Evolutionary conservation across 306 rosid species (phyloP).

Genomic region (Gleditsia sinensis): DNA sequence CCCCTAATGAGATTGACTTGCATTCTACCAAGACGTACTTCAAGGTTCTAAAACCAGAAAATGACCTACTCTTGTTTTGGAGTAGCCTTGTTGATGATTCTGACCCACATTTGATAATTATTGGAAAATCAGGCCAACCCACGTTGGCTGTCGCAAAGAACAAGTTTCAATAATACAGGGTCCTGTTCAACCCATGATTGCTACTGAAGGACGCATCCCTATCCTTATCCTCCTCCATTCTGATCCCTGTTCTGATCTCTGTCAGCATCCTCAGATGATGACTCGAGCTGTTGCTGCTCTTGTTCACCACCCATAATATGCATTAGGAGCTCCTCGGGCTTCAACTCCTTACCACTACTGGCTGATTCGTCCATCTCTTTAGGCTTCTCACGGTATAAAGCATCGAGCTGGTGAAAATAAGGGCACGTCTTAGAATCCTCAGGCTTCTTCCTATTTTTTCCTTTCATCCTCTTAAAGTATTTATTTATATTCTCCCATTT

Average conservation of each 20-base stretch:
- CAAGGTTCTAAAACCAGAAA: too few species aligned
- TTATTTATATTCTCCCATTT: slow-evolving; percentile 98
- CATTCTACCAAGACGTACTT: too few species aligned
- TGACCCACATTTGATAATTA: too few species aligned
- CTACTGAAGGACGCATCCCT: not conserved
- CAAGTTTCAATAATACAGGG: not conserved
- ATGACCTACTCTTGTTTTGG: not conserved
- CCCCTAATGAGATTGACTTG: too few species aligned
- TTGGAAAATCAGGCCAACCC: too few species aligned
- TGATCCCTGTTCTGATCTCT: slow-evolving; percentile 44
- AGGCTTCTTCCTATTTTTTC: slow-evolving; percentile 61
- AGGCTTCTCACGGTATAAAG: slow-evolving; percentile 56
- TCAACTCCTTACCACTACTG: slow-evolving; percentile 48
- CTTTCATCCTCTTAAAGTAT: slow-evolving; percentile 81
- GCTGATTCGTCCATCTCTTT: slow-evolving; percentile 38
- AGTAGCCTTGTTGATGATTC: too few species aligned
- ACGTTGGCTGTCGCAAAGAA: too few species aligned
- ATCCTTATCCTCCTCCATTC: not conserved
- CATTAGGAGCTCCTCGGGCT: slow-evolving; percentile 80
- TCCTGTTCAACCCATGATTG: not conserved
- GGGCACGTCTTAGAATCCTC: slow-evolving; percentile 81
- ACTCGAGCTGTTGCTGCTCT: slow-evolving; percentile 42
- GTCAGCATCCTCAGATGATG: slow-evolving; percentile 50
- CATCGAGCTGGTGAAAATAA: slow-evolving; percentile 73
- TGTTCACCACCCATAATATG: slow-evolving; percentile 71